phyloP scores from a whole-genome alignment of 1,139 yeast species.

The Candida sp. region DNA sequence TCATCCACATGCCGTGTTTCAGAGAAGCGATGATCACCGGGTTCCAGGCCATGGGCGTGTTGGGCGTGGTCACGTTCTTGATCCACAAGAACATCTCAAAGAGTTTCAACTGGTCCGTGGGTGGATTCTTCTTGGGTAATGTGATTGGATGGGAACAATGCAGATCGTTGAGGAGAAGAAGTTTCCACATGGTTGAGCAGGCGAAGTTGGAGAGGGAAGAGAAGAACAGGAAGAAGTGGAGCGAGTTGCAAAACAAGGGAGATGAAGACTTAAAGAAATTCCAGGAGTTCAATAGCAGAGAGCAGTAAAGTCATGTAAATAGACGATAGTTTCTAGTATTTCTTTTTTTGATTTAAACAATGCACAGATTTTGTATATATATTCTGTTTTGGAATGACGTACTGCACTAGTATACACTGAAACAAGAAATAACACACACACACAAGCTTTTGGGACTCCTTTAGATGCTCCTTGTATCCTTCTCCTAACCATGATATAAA shows the following conservation, averaged over 20 bases:
- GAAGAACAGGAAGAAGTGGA: constrained; percentile 32
- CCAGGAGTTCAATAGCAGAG: constrained; percentile 22
- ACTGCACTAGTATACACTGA: not conserved
- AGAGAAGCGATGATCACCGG: constrained; percentile 91
- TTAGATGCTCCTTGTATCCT: too few species aligned
- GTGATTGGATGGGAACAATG: constrained; percentile 95
- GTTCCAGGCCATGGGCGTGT: constrained; percentile 80
- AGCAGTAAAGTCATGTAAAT: constrained; percentile 12
- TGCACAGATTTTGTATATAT: not conserved
- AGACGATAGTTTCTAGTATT: not conserved
- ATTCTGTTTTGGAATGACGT: not conserved
- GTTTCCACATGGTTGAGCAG: constrained; percentile 61
- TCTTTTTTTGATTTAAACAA: not conserved
- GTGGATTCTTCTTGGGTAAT: constrained; percentile 81
- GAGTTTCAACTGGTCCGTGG: constrained; percentile 83
- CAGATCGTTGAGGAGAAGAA: constrained; percentile 67
- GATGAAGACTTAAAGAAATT: constrained; percentile 33
- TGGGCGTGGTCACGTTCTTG: constrained; percentile 72
- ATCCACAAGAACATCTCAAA: constrained; percentile 66
- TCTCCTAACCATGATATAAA: not conserved
- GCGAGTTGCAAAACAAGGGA: constrained; percentile 17
- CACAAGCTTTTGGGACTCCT: too few species aligned
- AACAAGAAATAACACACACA: not conserved
- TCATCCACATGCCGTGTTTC: constrained; percentile 83
- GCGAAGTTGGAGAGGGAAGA: constrained; percentile 60